Conservation (phyloP, 1,284 basidiomycete species). For the Ustilago xerochloae region DNA sequence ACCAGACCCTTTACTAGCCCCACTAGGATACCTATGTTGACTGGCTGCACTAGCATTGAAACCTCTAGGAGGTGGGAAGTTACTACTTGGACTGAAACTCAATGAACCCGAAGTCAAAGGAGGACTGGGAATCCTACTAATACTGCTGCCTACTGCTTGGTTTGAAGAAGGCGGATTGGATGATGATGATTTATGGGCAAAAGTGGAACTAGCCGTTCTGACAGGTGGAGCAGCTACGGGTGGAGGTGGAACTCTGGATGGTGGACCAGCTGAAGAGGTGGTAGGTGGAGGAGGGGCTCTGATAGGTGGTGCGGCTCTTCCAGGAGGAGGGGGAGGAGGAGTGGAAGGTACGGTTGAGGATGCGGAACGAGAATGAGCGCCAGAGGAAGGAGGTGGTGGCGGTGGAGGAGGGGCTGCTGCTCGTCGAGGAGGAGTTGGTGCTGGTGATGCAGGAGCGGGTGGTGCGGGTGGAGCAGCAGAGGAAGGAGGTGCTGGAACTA, state of each 20-base stretch:
- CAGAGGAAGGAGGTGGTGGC: conserved; percentile 51
- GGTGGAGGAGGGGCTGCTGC: conserved; percentile 87
- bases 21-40: conserved; percentile 44
- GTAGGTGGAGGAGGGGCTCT: conserved; percentile 72
- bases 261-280: conserved; percentile 76
- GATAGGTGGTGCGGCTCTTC: conserved; percentile 78
- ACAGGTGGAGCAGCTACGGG: conserved; percentile 70
- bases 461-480: conserved; percentile 20
- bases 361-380: conserved; percentile 42
- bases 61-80: conserved; percentile 41
- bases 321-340: conserved; percentile 76
- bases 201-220: conserved; percentile 44
- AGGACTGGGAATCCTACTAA: conserved; percentile 36
- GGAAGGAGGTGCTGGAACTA: conserved; percentile 26
- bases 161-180: conserved; percentile 21
- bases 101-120: conserved; percentile 36
- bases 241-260: conserved; percentile 74
- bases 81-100: conserved; percentile 29
- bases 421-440: conserved; percentile 73
- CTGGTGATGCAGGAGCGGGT: conserved; percentile 19
- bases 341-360: conserved; percentile 65
- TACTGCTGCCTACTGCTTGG: not conserved
- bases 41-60: conserved; percentile 41
- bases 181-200: conserved; percentile 14
- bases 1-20: conserved; percentile 28